Percentiles rank a stretch among this genome's conserved stretches.
Evolutionary conservation across 495 filamentous ascomycete genomes (phyloP).

Genomic region (Penicillium bovifimosum): DNA sequence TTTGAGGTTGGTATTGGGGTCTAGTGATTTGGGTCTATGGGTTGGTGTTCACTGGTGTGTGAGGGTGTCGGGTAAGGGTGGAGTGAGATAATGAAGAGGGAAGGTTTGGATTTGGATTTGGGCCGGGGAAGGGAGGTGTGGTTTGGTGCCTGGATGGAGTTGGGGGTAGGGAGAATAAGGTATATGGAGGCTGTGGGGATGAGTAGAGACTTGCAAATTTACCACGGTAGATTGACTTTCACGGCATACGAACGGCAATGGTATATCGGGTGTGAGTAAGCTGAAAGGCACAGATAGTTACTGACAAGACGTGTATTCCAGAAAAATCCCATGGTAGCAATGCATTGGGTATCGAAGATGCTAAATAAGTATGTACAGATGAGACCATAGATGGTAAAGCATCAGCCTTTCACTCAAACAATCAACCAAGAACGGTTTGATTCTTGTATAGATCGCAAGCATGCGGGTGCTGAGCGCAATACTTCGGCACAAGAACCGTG

Average conservation of each 20-base stretch:
- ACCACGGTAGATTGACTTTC: no score
- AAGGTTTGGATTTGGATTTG: background rate
- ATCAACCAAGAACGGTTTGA: conserved; percentile 36
- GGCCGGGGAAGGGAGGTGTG: no score
- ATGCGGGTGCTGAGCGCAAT: conserved; percentile 52
- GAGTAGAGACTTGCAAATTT: no score
- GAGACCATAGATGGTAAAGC: background rate
- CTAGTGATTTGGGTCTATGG: background rate
- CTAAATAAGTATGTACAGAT: conserved; percentile 1
- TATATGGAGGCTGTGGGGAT: background rate
- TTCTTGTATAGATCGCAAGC: conserved; percentile 49
- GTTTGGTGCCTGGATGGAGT: background rate
- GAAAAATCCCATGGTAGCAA: conserved; percentile 2
- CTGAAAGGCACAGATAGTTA: background rate
- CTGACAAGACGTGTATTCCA: background rate
- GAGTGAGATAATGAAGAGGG: background rate
- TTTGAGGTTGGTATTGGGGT: conserved; percentile 2
- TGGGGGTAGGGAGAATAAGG: background rate
- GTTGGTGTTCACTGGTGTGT: background rate
- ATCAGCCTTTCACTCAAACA: background rate
- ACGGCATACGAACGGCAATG: no score
- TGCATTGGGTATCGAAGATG: conserved; percentile 15
- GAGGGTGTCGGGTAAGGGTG: background rate
- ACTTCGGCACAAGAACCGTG: conserved; percentile 46
- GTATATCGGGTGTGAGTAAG: no score